Evolutionary conservation across 345 rosid genomes (phyloP), one percentile per base, ranked within the genome.

Genomic region (Streptanthus diversifolius): DNA sequence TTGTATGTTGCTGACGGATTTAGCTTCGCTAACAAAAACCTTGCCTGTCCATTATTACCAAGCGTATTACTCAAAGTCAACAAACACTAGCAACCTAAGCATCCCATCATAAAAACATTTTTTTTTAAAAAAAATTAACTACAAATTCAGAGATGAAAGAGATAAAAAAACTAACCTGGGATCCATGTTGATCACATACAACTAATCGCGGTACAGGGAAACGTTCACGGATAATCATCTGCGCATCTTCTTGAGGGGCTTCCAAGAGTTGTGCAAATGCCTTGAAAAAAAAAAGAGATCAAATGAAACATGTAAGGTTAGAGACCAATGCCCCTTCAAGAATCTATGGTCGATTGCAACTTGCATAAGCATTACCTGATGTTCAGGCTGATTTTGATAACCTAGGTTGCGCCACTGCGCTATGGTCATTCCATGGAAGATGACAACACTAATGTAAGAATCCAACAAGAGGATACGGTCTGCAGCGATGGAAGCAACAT

Each of bases 341-440:
- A 57, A 21, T 21, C 0, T 3, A 32, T n/a, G 22, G 40, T 9
- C 63, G 39, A 7, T 5, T 53, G 44, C 44, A 35, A 54, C 30
- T 69, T 44, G 55, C 37, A 65, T 10, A 18, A 44, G 9, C 60
- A 69, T 78, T 75, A 95, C 99, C 90, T 84, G 85, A 66, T 95
- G 92, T 47, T 95, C 99, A 4, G 92, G 92, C 75, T 95, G 96
- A 83, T 87, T 80, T 77, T 95, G 99, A 76, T 90, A 95, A 24
- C 93, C 98, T 90, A 88, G 62, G 82, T 88, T 95, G 36, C 98
- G 99, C 98, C 99, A 95, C 55, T 95, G 99, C 41, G 98, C 98
- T 83, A 95, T 86, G 55, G 97, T 92, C 99, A 95, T 90, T 70
- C 99, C 98, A 84, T 95, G 97, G 81, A 95, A 95, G 59, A 95